Conservation (phyloP, 2,329 filamentous ascomycete genomes). For the Calonectria pteridis region DNA sequence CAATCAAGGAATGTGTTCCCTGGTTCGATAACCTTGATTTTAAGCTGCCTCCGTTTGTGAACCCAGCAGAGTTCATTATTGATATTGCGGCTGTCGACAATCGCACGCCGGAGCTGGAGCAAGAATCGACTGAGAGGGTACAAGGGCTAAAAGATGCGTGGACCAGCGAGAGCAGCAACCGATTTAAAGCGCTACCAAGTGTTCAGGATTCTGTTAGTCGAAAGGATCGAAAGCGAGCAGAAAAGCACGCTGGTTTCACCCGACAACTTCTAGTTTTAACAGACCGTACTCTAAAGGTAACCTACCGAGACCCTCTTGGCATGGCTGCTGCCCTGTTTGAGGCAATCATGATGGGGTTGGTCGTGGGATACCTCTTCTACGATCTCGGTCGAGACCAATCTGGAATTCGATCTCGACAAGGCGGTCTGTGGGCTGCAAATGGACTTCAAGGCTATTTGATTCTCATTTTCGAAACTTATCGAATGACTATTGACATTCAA, state of each 20-base stretch:
- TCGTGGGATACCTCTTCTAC: constrained; percentile 81
- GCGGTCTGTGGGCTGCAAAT: constrained; percentile 78
- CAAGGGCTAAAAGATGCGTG: constrained; percentile 72
- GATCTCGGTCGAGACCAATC: constrained; percentile 73
- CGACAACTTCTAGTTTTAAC: constrained; percentile 77
- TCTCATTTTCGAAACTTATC: constrained; percentile 81
- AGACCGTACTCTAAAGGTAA: constrained; percentile 76
- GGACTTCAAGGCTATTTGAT: constrained; percentile 83
- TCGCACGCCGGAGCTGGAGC: constrained; percentile 75
- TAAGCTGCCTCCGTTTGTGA: constrained; percentile 77
- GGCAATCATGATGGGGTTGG: constrained; percentile 76
- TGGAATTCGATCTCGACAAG: constrained; percentile 80
- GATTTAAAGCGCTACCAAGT: constrained; percentile 37
- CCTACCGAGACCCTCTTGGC: constrained; percentile 81
- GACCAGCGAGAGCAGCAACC: constrained; percentile 55
- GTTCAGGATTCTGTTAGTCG: constrained; percentile 23
- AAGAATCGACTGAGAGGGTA: constrained; percentile 69
- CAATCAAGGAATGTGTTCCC: constrained; percentile 66
- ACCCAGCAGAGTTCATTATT: constrained; percentile 82
- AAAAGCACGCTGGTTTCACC: constrained; percentile 66
- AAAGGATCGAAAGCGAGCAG: constrained; percentile 39
- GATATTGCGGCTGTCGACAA: constrained; percentile 82
- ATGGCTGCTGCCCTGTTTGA: constrained; percentile 78
- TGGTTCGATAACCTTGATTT: constrained; percentile 75
- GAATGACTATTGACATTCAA: constrained; percentile 79